Conservation (phyloP, 345 rosid species). For the Abelmoschus esculentus region DNA sequence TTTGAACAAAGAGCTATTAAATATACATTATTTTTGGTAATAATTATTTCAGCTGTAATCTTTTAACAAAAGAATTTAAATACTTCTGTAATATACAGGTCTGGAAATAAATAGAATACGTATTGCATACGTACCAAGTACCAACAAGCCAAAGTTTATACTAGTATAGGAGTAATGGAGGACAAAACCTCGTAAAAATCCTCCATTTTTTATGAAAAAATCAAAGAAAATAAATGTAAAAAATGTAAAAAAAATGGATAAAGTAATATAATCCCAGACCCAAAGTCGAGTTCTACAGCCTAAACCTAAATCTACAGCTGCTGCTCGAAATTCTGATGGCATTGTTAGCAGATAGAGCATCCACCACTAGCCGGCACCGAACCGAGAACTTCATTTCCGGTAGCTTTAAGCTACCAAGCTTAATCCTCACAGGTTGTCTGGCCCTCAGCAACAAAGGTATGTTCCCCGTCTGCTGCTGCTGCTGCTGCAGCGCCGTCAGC, state of each 20-base stretch:
- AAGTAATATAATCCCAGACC: background rate
- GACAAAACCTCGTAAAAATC: constrained; percentile 7
- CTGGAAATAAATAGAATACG: background rate
- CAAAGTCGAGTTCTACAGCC: constrained; percentile 21
- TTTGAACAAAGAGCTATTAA: too few species aligned
- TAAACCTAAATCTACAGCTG: constrained; percentile 57
- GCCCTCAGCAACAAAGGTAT: constrained; percentile 61
- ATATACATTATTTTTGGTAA: too few species aligned
- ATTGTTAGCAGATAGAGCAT: constrained; percentile 35
- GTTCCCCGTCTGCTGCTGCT: constrained; percentile 38
- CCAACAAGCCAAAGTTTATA: background rate
- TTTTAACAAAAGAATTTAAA: too few species aligned
- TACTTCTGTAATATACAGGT: too few species aligned
- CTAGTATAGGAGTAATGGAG: background rate
- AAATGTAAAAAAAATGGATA: background rate
- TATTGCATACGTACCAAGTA: background rate
- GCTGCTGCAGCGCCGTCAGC: constrained; percentile 28
- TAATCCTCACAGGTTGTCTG: constrained; percentile 69
- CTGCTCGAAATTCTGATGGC: constrained; percentile 43
- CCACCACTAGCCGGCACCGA: constrained; percentile 49
- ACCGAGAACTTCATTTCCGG: constrained; percentile 51
- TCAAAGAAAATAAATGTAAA: background rate
- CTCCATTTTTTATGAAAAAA: background rate
- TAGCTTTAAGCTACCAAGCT: constrained; percentile 69
- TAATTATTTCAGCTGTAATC: too few species aligned